A percentile compares a stretch with the other conserved stretches of the same genome.
Evolutionary conservation across 805 yeast species (phyloP).

Genomic region (Sungouiella thailandica): DNA sequence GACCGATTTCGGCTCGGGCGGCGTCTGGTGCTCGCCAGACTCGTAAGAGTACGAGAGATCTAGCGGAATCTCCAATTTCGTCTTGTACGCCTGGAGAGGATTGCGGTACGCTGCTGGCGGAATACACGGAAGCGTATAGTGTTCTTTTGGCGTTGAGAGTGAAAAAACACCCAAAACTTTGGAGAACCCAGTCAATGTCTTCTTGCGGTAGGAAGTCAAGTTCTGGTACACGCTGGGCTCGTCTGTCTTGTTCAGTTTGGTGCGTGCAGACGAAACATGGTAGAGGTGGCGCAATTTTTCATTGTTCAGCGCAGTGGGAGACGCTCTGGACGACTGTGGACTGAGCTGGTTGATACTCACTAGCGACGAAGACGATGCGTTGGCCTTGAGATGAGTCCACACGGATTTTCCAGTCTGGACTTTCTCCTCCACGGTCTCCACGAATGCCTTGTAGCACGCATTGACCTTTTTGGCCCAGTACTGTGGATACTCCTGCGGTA

Average conservation of each 20-base stretch:
- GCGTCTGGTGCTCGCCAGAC: slow-evolving; percentile 5
- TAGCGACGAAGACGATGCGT: too few species aligned
- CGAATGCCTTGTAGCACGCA: slow-evolving; percentile 7
- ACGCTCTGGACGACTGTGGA: slow-evolving; percentile 7
- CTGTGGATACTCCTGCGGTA: slow-evolving; percentile 13
- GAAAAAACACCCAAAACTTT: slow-evolving; percentile 27
- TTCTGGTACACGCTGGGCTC: slow-evolving; percentile 27
- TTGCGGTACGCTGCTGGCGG: slow-evolving; percentile 12
- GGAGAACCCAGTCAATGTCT: slow-evolving; percentile 26
- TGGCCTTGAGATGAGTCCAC: too few species aligned
- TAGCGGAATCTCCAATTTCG: slow-evolving; percentile 25
- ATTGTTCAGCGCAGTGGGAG: slow-evolving; percentile 3
- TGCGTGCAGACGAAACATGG: slow-evolving; percentile 18
- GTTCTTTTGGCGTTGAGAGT: slow-evolving; percentile 28
- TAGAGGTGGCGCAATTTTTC: slow-evolving; percentile 31
- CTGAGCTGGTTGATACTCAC: slow-evolving; percentile 9
- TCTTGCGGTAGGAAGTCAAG: slow-evolving; percentile 28
- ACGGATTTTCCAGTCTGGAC: too few species aligned
- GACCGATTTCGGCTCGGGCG: slow-evolving; percentile 24
- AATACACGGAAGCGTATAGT: slow-evolving; percentile 22
- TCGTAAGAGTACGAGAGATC: slow-evolving; percentile 21
- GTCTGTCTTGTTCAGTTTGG: slow-evolving; percentile 9
- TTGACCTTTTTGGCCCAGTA: slow-evolving; percentile 13
- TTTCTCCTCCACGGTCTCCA: too few species aligned
- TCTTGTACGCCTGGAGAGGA: slow-evolving; percentile 7